phyloP scores from a whole-genome alignment of 306 rosid species.

The Sphenostylis stenocarpa region DNA sequence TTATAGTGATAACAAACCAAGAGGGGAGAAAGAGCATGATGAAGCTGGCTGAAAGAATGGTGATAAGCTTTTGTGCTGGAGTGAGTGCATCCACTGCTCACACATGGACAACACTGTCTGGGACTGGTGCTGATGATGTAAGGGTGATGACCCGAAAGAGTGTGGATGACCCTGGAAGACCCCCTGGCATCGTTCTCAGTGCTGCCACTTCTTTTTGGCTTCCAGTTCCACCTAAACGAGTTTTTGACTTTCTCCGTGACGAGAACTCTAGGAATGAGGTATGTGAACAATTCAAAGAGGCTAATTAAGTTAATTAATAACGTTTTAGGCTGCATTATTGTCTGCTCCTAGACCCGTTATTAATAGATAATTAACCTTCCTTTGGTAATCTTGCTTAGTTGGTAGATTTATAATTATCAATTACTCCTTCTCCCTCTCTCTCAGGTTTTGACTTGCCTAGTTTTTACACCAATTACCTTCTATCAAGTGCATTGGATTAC shows the following conservation, averaged over 20 bases:
- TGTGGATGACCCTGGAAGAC: conserved; percentile 92
- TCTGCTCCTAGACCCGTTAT: not conserved
- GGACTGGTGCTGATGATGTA: conserved; percentile 94
- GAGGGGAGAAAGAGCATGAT: conserved; percentile 96
- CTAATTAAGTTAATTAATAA: not conserved
- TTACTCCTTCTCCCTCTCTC: not conserved
- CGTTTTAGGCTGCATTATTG: conserved; percentile 5
- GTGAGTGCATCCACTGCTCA: conserved; percentile 97
- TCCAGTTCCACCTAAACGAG: conserved; percentile 80
- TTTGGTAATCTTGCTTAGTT: not conserved
- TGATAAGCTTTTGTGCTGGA: conserved; percentile 90
- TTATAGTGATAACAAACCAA: conserved; percentile 79
- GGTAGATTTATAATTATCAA: not conserved
- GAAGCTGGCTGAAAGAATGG: conserved; percentile 97
- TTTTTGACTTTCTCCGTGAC: conserved; percentile 88
- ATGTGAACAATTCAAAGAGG: not conserved
- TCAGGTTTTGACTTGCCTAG: not conserved
- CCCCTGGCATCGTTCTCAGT: conserved; percentile 90
- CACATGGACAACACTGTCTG: conserved; percentile 89
- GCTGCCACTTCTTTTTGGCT: conserved; percentile 99
- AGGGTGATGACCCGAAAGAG: conserved; percentile 96
- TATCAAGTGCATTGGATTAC: not conserved
- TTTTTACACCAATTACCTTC: conserved; percentile 3
- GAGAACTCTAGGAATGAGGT: conserved; percentile 95
- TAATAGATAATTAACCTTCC: not conserved